phyloP scores from a whole-genome alignment of 2,329 filamentous ascomycete species.

The Zelopaecilomyces penicillatus region DNA sequence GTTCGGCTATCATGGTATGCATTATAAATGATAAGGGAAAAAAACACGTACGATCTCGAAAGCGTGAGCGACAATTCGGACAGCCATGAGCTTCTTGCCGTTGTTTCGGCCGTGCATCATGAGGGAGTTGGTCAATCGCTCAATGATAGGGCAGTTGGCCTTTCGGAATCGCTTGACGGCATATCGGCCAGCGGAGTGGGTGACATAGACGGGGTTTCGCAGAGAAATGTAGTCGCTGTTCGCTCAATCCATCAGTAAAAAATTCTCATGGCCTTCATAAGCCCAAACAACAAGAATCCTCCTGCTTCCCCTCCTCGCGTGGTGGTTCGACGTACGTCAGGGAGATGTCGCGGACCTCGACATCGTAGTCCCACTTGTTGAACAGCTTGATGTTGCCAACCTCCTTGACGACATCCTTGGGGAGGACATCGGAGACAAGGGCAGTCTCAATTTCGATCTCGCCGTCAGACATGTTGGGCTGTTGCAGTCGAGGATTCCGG shows the following conservation, averaged over 20 bases:
- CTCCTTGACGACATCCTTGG: slow-evolving; percentile 86
- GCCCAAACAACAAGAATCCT: slow-evolving; percentile 1
- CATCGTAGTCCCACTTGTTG: slow-evolving; percentile 98
- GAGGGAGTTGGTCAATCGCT: slow-evolving; percentile 99
- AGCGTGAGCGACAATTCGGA: slow-evolving; percentile 96
- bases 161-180: slow-evolving; percentile 99
- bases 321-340: slow-evolving; percentile 65
- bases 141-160: slow-evolving; percentile 99
- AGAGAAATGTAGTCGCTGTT: slow-evolving; percentile 98
- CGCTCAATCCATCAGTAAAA: slow-evolving; percentile 24
- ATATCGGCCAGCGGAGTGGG: slow-evolving; percentile 97
- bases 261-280: neutral
- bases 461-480: slow-evolving; percentile 78
- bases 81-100: slow-evolving; percentile 99
- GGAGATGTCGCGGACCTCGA: slow-evolving; percentile 99
- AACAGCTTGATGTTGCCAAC: slow-evolving; percentile 92
- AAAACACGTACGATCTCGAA: slow-evolving; percentile 89
- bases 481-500: slow-evolving; percentile 29
- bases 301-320: slow-evolving; percentile 5
- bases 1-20: too few species aligned
- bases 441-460: slow-evolving; percentile 86
- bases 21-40: neutral
- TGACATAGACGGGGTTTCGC: slow-evolving; percentile 96
- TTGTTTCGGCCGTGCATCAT: slow-evolving; percentile 99
- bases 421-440: slow-evolving; percentile 69